These are phyloP conservation scores for Talaromyces sp. DNA, from an alignment of 2,329 filamentous ascomycete genomes.

Conservation along the genomic window DNA sequence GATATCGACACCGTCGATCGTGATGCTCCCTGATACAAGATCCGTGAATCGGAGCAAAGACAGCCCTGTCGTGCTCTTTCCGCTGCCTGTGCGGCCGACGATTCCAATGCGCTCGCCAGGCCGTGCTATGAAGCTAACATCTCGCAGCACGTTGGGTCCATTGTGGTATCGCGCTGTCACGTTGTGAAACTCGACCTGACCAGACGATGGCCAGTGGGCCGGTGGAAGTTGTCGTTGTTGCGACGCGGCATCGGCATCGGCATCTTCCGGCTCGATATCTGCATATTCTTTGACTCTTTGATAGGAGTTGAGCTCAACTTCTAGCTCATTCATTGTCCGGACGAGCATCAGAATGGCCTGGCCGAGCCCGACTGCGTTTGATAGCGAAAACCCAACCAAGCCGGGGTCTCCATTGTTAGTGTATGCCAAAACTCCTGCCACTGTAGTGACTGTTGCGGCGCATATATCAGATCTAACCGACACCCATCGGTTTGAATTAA, in stretches of 20 bases:
- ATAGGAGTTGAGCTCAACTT: conserved; percentile 48
- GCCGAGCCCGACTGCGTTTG: conserved; percentile 51
- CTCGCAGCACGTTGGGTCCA: conserved; percentile 18
- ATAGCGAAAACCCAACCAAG: conserved; percentile 52
- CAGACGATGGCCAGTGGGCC: conserved; percentile 20
- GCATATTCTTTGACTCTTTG: conserved; percentile 21
- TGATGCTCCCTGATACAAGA: conserved; percentile 45
- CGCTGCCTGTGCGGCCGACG: conserved; percentile 29
- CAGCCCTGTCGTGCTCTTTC: conserved; percentile 40
- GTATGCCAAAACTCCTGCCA: conserved; percentile 49
- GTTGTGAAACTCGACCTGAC: conserved; percentile 19
- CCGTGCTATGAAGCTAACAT: conserved; percentile 17
- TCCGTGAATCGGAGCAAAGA: conserved; percentile 52
- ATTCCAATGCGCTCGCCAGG: conserved; percentile 23
- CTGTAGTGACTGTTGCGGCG: conserved; percentile 47
- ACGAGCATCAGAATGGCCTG: conserved; percentile 49
- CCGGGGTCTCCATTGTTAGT: conserved; percentile 45
- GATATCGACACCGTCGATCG: conserved; percentile 53
- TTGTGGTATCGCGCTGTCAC: conserved; percentile 20
- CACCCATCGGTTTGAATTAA: conserved; percentile 55
- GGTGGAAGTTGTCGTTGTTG: conserved; percentile 11
- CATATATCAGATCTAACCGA: conserved; percentile 50
- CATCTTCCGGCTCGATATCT: conserved; percentile 19
- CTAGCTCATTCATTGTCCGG: conserved; percentile 51
- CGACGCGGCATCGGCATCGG: background rate